A percentile compares a stretch with the other conserved stretches of the same genome.
Conservation (phyloP, 108 stramenopile genomes). For the Licmophora abbreviata region DNA sequence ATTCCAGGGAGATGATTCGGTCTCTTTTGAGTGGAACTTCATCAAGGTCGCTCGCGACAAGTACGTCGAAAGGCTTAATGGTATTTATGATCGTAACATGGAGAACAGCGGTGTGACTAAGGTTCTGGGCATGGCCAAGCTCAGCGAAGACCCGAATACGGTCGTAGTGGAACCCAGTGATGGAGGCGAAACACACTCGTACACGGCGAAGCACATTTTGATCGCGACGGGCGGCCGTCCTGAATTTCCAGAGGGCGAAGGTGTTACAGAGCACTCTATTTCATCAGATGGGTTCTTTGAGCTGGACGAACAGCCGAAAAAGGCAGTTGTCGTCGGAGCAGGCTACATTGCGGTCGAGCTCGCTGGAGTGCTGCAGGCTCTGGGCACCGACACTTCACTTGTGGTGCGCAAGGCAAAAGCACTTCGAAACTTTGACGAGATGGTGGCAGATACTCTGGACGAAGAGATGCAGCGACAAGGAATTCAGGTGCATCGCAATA, state of each 20-base stretch:
- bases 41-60: constrained; percentile 79
- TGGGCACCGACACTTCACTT: constrained; percentile 51
- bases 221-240: constrained; percentile 91
- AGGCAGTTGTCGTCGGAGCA: constrained; percentile 91
- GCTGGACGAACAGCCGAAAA: constrained; percentile 69
- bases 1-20: constrained; percentile 15
- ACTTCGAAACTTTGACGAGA: constrained; percentile 77
- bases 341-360: constrained; percentile 94
- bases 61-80: constrained; percentile 78
- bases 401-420: constrained; percentile 80
- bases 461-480: constrained; percentile 65
- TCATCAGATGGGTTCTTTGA: constrained; percentile 92
- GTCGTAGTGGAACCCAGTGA: constrained; percentile 21
- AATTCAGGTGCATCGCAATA: constrained; percentile 59
- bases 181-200: constrained; percentile 16
- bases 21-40: constrained; percentile 61
- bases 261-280: constrained; percentile 70
- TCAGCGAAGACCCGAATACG: constrained; percentile 46
- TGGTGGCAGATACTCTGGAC: constrained; percentile 58
- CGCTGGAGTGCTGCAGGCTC: constrained; percentile 63
- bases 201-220: constrained; percentile 63
- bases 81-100: constrained; percentile 74
- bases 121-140: constrained; percentile 45
- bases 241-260: constrained; percentile 48
- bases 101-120: constrained; percentile 34